Evolutionary conservation across 1,139 yeast genomes (phyloP).

Genomic region (Zygoascus meyerae): DNA sequence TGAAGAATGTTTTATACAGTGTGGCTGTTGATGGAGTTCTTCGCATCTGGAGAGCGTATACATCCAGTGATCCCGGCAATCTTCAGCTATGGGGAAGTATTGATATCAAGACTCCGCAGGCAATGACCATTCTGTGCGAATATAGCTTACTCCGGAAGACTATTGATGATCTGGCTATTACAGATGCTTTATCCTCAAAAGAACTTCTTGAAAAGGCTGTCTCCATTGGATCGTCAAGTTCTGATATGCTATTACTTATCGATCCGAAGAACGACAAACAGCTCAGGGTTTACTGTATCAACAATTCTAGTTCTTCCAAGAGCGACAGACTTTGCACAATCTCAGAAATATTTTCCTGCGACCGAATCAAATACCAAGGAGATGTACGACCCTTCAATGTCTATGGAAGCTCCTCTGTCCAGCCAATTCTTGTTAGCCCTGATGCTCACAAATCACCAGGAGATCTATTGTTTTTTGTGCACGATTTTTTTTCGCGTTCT

Average conservation of each 20-base stretch:
- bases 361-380: neutral
- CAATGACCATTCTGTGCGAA: constrained; percentile 46
- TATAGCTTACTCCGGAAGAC: constrained; percentile 45
- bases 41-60: constrained; percentile 71
- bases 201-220: neutral
- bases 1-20: constrained; percentile 51
- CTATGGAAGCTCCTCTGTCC: neutral
- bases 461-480: constrained; percentile 37
- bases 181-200: constrained; percentile 3
- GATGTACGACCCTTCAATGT: neutral
- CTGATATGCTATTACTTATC: constrained; percentile 1
- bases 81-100: constrained; percentile 57
- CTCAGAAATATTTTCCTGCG: neutral
- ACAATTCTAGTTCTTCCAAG: constrained; percentile 12
- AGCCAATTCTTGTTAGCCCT: neutral
- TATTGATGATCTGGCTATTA: constrained; percentile 29
- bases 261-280: neutral
- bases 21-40: constrained; percentile 50
- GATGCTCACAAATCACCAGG: constrained; percentile 12
- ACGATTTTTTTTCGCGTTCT: constrained; percentile 31
- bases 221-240: neutral
- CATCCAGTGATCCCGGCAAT: constrained; percentile 37
- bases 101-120: constrained; percentile 26
- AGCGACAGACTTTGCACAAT: constrained; percentile 11
- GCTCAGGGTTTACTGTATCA: constrained; percentile 12